Evolutionary conservation across 257 asterid genomes (phyloP).

Genomic region (Anisodus acutangulus): DNA sequence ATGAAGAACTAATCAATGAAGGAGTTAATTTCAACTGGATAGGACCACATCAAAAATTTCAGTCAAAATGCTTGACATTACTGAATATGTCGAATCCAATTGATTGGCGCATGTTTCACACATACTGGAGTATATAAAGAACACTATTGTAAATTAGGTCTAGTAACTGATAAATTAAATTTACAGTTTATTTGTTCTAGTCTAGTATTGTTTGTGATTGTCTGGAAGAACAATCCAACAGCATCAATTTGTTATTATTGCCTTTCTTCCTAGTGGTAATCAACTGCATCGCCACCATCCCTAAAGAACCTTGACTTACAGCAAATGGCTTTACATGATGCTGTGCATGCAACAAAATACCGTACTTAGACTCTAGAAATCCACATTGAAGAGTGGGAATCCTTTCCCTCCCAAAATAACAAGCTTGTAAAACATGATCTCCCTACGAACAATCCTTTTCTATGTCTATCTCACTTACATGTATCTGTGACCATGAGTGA

Average conservation of each 20-base stretch:
- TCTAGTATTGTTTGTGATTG: neutral
- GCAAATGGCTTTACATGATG: slow-evolving; percentile 16
- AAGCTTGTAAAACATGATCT: neutral
- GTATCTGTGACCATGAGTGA: neutral
- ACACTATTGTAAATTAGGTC: neutral
- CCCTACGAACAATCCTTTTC: slow-evolving; percentile 8
- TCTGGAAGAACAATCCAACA: neutral
- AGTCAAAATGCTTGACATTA: neutral
- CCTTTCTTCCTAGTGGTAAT: slow-evolving; percentile 16
- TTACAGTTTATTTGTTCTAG: neutral
- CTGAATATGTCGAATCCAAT: neutral
- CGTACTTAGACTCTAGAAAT: neutral
- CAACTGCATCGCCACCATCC: neutral
- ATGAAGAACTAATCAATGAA: slow-evolving; percentile 6
- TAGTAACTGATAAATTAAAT: neutral
- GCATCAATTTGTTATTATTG: neutral
- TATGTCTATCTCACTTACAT: neutral
- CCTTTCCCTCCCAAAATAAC: slow-evolving; percentile 4
- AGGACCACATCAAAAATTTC: neutral
- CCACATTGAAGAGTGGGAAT: neutral
- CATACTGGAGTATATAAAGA: neutral
- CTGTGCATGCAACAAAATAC: neutral
- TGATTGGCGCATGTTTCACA: neutral
- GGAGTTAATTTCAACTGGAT: neutral
- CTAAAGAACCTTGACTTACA: slow-evolving; percentile 11